These are phyloP conservation scores for Bruguiera hainesii DNA, from an alignment of 441 rosid genomes.

Conservation along the genomic window DNA sequence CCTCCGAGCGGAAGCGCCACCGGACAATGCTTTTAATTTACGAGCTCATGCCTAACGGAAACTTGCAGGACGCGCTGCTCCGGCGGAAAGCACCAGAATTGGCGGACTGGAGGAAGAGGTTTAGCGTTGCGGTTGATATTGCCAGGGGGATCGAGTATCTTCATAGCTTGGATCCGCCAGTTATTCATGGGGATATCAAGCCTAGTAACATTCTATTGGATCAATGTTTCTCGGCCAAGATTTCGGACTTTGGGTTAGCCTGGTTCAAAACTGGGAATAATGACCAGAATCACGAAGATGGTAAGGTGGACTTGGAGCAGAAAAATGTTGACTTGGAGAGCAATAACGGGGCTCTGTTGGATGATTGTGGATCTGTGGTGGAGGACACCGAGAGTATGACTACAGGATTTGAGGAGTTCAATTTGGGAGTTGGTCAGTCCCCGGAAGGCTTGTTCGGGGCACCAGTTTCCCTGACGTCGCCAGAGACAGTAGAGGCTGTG, in stretches of 20 bases:
- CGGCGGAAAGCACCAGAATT: conserved; percentile 60
- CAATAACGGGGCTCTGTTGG: conserved; percentile 31
- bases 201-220: conserved; percentile 79
- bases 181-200: conserved; percentile 82
- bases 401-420: conserved; percentile 62
- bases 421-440: conserved; percentile 54
- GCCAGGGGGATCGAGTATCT: conserved; percentile 69
- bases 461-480: conserved; percentile 23
- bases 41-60: conserved; percentile 77
- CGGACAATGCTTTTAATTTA: conserved; percentile 68
- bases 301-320: conserved; percentile 34
- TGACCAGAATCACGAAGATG: conserved; percentile 17
- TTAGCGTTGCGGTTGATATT: conserved; percentile 47
- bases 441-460: conserved; percentile 36
- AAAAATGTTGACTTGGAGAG: conserved; percentile 39
- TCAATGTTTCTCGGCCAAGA: conserved; percentile 56
- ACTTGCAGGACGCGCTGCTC: conserved; percentile 77
- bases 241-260: conserved; percentile 85
- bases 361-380: conserved; percentile 61
- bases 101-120: conserved; percentile 55
- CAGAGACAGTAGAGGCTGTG: conserved; percentile 27
- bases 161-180: conserved; percentile 63
- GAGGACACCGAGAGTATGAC: conserved; percentile 72
- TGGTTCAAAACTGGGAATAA: conserved; percentile 50
- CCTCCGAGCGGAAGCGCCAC: conserved; percentile 58